A percentile compares a stretch with the other conserved stretches of the same genome.
These are phyloP conservation scores for Sindora glabra DNA, from an alignment of 306 rosid species.

Conservation along the genomic window DNA sequence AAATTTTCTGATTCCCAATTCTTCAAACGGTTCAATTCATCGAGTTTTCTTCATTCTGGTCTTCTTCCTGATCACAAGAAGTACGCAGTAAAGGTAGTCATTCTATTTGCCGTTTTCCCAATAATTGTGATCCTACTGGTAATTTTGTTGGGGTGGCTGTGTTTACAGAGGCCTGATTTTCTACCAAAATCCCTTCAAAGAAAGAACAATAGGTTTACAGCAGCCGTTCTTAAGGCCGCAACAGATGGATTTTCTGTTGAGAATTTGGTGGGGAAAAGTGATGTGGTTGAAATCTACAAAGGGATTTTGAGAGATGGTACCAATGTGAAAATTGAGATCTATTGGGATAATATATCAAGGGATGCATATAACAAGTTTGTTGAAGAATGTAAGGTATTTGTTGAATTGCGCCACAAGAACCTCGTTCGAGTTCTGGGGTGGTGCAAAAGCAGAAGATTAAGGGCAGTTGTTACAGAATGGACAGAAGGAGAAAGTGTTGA, in stretches of 20 bases:
- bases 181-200: constrained; percentile 38
- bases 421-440: constrained; percentile 49
- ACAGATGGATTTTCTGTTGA: constrained; percentile 36
- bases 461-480: constrained; percentile 54
- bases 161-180: constrained; percentile 54
- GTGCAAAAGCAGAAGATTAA: constrained; percentile 42
- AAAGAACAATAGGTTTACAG: constrained; percentile 37
- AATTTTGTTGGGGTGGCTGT: constrained; percentile 43
- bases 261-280: constrained; percentile 48
- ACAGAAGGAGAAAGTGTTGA: constrained; percentile 29
- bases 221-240: constrained; percentile 46
- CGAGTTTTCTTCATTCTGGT: constrained; percentile 59
- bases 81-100: constrained; percentile 32
- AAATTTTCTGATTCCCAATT: constrained; percentile 30
- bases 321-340: constrained; percentile 57
- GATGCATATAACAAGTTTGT: constrained; percentile 20
- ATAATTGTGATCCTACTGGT: constrained; percentile 40
- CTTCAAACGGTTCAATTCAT: constrained; percentile 41
- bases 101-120: constrained; percentile 50
- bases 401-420: constrained; percentile 44
- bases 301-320: constrained; percentile 53
- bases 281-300: constrained; percentile 44
- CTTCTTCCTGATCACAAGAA: constrained; percentile 29
- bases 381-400: constrained; percentile 47
- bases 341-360: constrained; percentile 28